phyloP scores from a whole-genome alignment of 1,139 yeast species.

The Maudiozyma humilis region DNA sequence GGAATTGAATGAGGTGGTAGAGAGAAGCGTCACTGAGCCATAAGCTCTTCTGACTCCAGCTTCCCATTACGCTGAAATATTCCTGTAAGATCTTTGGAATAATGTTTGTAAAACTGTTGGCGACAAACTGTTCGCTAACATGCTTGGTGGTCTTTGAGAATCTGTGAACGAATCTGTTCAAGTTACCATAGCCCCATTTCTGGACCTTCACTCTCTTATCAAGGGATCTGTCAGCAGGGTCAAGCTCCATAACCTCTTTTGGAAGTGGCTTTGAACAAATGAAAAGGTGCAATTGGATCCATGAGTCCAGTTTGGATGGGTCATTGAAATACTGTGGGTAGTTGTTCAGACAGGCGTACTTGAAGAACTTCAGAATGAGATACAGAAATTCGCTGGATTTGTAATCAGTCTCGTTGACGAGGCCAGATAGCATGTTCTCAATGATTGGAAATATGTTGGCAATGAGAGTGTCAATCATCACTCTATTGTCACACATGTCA shows the following conservation, averaged over 20 bases:
- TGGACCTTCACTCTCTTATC: conserved; percentile 52
- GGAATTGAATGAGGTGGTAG: conserved; percentile 54
- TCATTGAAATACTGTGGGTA: conserved; percentile 48
- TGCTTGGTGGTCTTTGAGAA: conserved; percentile 34
- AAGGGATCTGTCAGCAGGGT: conserved; percentile 42
- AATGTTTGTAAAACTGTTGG: conserved; percentile 42
- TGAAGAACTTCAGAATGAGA: conserved; percentile 55
- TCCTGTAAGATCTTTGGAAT: conserved; percentile 54
- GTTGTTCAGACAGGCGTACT: conserved; percentile 48
- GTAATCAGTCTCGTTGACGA: conserved; percentile 34
- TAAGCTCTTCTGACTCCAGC: conserved; percentile 45
- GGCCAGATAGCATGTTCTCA: conserved; percentile 41
- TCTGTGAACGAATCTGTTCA: conserved; percentile 42
- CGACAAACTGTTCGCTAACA: conserved; percentile 39
- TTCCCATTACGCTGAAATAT: conserved; percentile 51
- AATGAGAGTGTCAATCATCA: conserved; percentile 41
- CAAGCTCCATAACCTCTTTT: conserved; percentile 41
- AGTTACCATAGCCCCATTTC: conserved; percentile 68
- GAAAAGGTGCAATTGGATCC: conserved; percentile 56
- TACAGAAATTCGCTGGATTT: conserved; percentile 51
- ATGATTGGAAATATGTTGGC: conserved; percentile 47
- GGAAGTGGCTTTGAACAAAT: conserved; percentile 58
- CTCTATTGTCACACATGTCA: conserved; percentile 41
- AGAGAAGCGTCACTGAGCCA: conserved; percentile 57
- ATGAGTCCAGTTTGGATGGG: conserved; percentile 44